Conservation (phyloP, 768 basidiomycete genomes). For the Auricularia sp. region DNA sequence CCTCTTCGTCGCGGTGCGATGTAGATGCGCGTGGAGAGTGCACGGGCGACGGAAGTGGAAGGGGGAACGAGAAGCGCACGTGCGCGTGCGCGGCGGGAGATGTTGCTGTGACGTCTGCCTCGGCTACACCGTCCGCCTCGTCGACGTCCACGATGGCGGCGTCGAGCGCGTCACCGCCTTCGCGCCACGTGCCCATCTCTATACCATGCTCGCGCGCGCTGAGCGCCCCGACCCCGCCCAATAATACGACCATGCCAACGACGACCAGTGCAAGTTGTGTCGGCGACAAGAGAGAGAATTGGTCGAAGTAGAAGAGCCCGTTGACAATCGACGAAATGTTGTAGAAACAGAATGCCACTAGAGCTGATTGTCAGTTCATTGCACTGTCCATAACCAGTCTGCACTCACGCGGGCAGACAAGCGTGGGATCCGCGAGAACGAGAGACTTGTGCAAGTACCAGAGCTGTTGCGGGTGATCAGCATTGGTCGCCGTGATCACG, state of each 20-base stretch:
- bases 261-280: constrained; percentile 67
- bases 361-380: not conserved
- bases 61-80: not conserved
- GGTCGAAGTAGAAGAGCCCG: constrained; percentile 82
- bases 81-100: not conserved
- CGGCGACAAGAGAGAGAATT: constrained; percentile 59
- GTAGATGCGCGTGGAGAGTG: not conserved
- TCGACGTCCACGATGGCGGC: constrained; percentile 6
- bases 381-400: constrained; percentile 1
- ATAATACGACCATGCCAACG: constrained; percentile 65
- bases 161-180: constrained; percentile 32
- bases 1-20: not conserved
- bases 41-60: not conserved
- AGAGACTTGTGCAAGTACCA: constrained; percentile 80
- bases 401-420: constrained; percentile 74
- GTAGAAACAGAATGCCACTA: constrained; percentile 91
- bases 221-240: constrained; percentile 86
- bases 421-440: constrained; percentile 70
- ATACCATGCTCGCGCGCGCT: constrained; percentile 53
- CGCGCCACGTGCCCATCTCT: constrained; percentile 30
- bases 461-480: constrained; percentile 21
- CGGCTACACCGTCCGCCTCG: constrained; percentile 4
- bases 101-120: constrained; percentile 3
- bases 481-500: constrained; percentile 8
- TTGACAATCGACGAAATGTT: constrained; percentile 88